Conservation (phyloP, 306 rosid species). For the Gynostemma pentaphyllum region DNA sequence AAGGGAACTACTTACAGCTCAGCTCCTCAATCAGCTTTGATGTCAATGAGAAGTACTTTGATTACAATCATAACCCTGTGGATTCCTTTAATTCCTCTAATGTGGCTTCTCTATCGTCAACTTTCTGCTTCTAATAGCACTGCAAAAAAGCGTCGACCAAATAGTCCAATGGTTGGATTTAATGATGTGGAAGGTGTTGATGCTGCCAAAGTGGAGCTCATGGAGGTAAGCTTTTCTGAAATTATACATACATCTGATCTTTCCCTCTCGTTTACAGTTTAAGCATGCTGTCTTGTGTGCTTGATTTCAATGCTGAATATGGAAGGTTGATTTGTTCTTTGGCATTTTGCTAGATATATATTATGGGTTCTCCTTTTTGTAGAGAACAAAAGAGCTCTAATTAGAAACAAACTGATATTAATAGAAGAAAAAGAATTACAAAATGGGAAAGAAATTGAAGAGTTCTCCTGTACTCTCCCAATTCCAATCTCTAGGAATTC, state of each 20-base stretch:
- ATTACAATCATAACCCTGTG: conserved; percentile 65
- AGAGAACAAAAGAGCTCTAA: too few relatives aligned
- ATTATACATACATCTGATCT: neutral
- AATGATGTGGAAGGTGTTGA: conserved; percentile 97
- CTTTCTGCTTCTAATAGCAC: conserved; percentile 86
- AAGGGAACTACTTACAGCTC: conserved; percentile 73
- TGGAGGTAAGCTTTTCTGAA: conserved; percentile 58
- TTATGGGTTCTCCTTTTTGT: neutral
- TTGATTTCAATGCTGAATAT: neutral
- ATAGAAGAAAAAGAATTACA: too few relatives aligned
- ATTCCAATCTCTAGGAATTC: too few relatives aligned
- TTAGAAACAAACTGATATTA: too few relatives aligned
- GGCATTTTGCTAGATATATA: neutral
- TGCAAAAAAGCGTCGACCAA: conserved; percentile 59
- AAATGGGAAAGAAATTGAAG: too few relatives aligned
- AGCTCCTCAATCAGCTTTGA: conserved; percentile 72
- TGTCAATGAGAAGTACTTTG: conserved; percentile 68
- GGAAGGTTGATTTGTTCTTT: neutral
- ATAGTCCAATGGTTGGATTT: conserved; percentile 60
- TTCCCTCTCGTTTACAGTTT: neutral
- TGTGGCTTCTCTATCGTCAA: conserved; percentile 95
- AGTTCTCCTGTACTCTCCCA: too few relatives aligned
- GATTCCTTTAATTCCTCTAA: conserved; percentile 88
- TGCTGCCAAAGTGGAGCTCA: conserved; percentile 79
- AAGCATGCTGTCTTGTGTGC: neutral